Conservation (phyloP, 768 basidiomycete species). For the Xanthoconium purpureum region DNA sequence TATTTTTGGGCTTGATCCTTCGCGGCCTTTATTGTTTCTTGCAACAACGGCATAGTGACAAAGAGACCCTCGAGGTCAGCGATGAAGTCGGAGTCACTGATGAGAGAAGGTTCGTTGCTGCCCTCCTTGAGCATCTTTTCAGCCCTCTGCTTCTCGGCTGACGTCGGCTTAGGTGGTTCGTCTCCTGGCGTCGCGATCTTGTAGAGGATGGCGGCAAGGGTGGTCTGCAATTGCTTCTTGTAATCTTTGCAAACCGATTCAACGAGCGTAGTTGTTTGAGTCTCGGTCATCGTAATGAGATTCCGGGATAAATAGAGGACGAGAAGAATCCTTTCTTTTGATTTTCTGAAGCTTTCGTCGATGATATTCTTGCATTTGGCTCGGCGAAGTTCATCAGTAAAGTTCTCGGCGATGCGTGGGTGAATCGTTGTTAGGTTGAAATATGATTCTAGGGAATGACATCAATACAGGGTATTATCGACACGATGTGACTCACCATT, state of each 20-base stretch:
- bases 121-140: conserved; percentile 26
- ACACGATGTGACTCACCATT: conserved; percentile 2
- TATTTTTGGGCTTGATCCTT: conserved; percentile 19
- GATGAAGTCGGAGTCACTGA: conserved; percentile 22
- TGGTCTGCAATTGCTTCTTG: conserved; percentile 11
- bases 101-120: conserved; percentile 15
- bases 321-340: conserved; percentile 25
- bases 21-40: conserved; percentile 12
- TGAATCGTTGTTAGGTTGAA: conserved; percentile 14
- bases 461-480: background rate
- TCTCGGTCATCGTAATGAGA: conserved; percentile 12
- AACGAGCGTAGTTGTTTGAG: conserved; percentile 13
- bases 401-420: conserved; percentile 16
- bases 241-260: conserved; percentile 12
- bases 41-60: conserved; percentile 12
- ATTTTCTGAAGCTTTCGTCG: conserved; percentile 21
- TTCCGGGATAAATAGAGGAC: conserved; percentile 13
- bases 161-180: conserved; percentile 6
- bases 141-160: conserved; percentile 7
- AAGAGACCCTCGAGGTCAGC: conserved; percentile 19
- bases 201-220: conserved; percentile 16
- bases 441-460: conserved; percentile 13
- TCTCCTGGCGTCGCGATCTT: conserved; percentile 3
- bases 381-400: conserved; percentile 20
- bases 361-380: conserved; percentile 12